Evolutionary conservation across 2,329 filamentous ascomycete genomes (phyloP), one percentile per base, ranked within the genome.

Genomic region (Cordyceps farinosa): DNA sequence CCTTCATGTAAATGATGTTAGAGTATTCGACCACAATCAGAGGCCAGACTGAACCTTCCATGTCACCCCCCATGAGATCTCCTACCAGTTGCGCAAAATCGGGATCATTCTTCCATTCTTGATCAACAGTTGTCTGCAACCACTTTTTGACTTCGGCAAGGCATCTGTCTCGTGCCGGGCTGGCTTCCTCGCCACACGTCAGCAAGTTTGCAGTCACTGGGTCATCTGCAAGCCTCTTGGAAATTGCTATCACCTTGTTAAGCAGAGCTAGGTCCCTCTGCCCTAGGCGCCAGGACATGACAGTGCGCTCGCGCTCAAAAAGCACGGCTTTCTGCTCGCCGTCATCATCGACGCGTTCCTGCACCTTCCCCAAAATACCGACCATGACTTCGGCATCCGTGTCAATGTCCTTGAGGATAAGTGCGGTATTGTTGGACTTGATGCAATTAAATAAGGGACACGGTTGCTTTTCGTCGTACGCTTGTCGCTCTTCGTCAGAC

Each of bases 381-480:
- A 60, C 30, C 6, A 42, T 53, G 30, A 30, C n/a, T 15, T 54
- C 40, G 8, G n/a, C 44, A 22, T 50, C 8, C 9, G 4, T 22
- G 17, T 53, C 32, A 22, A 47, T 40, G 9, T 63, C 27, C 2
- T 67, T 47, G 13, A 65, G 64, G 0, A 69, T 57, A 6, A 70
- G 38, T 0, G 65, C 63, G 15, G 66, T 66, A 10, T 44, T 61
- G 0, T 63, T 64, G 4, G 63, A 64, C n/a, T 65, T 58, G n/a
- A 69, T 60, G 3, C 63, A 65, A 22, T 65, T 65, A 51, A 66
- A 67, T 8, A 70, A 60, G 1, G 68, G 68, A 6, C 36, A 13
- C 6, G 66, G 56, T 29, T 62, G 30, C 42, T 56, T 30, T n/a
- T 38, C 56, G 29, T 68, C 65, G 57, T 66, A 65, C 10, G 63